Evolutionary conservation across 192 early-diverging fungal genomes (phyloP), one percentile per base, ranked within the genome.

Genomic region (Coemansia sp.): DNA sequence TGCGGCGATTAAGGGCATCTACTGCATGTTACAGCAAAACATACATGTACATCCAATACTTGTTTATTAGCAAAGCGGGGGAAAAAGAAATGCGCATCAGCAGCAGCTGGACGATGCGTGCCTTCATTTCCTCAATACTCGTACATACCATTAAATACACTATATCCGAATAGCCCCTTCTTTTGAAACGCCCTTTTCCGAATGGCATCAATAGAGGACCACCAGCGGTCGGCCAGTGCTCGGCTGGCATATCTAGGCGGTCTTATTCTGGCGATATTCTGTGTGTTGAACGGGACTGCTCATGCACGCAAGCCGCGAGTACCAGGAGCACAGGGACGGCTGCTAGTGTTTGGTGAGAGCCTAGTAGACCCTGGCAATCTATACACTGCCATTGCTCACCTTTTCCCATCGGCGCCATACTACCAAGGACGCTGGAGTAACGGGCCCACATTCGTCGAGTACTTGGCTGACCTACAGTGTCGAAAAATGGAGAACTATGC

Each of bases 361-460:
- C 65, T 82, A 32, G 79, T 82, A 44, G 79, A 82, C 38, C 72
- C 79, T 2, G 79, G 79, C 12, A 82, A 82, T 25, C 72, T 82
- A 19, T 82, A 82, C 69, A 82, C 79, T 10, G 67, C 73, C 62
- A 82, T 82, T 10, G 70, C 74, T 2, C 79, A 82, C 34, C 39
- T 82, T 53, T 82, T 82, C 53, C 79, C 79, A 0, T 82, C 79
- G 0, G 79, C 79, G 14, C 79, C 79, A 0, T 82, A 82, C 66
- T 82, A 82, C 72, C 79, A 82, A 58, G 79, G 79, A 1, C 63
- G 79, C 25, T 82, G 79, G 79, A 82, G 79, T 65, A 82, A 82
- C 64, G 79, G 79, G 25, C 79, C 79, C 1, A 82, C 79, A 6
- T 82, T 82, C 72, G 79, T 75, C 45, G 79, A 82, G 66, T 82